Evolutionary conservation across 768 basidiomycete species (phyloP), one percentile per base, ranked within the genome.

Genomic region (Kwoniella europaea): DNA sequence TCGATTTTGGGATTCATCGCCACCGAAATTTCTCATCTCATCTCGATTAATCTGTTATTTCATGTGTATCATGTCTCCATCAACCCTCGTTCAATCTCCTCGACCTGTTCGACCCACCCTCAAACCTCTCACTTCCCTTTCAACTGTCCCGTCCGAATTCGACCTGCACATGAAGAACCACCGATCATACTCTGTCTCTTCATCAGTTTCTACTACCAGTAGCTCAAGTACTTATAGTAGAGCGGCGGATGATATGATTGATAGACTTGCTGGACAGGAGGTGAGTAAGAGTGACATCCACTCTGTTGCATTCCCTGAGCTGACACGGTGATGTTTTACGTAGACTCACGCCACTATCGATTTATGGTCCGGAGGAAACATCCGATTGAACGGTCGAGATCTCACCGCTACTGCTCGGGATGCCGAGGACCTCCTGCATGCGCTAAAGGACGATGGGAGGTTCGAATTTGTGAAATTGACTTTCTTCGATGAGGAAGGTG

Each of bases 291-390:
- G 35, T 12, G 18, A 27, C 59, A 22, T 3, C 59, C 35, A 9
- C 29, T 13, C 9, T n/a, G 20, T 22, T 12, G 16, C 22, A 53
- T 43, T 35, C 13, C 29, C 18, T 53, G 16, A 27, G 12, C 27
- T 54, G 12, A 7, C 29, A 22, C 27, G 52, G n/a, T 43, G 24
- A 29, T 42, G n/a, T 60, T 20, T 16, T 22, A 13, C n/a, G 6
- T 43, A 78, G 77, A 27, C 77, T 18, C 22, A 74, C 58, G 35
- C 75, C 15, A 71, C 67, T 18, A 68, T 80, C 57, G 76, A 79
- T 58, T 73, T 81, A 35, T 81, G 80, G 80, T 79, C 80, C 15
- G 80, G 72, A 10, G 80, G 80, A 6, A 81, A 81, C 54, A 67
- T 81, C 61, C 74, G 80, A 10, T 61, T 81, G 6, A 66, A 74